A percentile compares a stretch with the other conserved stretches of the same genome.
These are phyloP conservation scores for Hydrangea macrophylla DNA, from an alignment of 148 eudicot genomes.

Conservation along the genomic window DNA sequence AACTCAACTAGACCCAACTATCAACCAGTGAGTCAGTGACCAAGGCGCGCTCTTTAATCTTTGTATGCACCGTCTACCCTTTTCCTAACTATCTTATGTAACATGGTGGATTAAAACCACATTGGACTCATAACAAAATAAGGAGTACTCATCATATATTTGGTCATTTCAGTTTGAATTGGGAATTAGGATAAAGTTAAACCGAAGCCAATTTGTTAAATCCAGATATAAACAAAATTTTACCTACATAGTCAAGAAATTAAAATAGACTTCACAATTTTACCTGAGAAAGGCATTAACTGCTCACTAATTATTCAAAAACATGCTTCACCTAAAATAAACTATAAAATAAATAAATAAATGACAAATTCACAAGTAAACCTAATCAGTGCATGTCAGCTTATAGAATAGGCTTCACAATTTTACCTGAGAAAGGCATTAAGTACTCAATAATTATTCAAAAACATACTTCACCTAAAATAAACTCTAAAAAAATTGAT, in stretches of 20 bases:
- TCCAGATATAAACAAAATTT: not conserved
- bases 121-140: too few species aligned
- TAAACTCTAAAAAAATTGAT: not conserved
- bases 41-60: too few species aligned
- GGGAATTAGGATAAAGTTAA: too few species aligned
- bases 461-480: not conserved
- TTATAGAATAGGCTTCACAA: not conserved
- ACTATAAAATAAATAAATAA: not conserved
- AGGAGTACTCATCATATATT: too few species aligned
- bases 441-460: not conserved
- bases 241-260: not conserved
- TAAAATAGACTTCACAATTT: not conserved
- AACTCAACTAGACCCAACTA: too few species aligned
- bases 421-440: too few species aligned
- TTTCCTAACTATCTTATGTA: too few species aligned
- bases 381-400: not conserved
- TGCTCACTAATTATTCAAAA: not conserved
- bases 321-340: not conserved
- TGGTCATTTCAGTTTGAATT: too few species aligned
- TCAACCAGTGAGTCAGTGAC: too few species aligned
- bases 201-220: not conserved
- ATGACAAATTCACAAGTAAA: not conserved
- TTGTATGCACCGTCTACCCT: too few species aligned
- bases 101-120: too few species aligned
- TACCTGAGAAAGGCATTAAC: too few species aligned